Base-by-base conservation (phyloP, 176 grass and related monocot species). In the Areca catechu region DNA sequence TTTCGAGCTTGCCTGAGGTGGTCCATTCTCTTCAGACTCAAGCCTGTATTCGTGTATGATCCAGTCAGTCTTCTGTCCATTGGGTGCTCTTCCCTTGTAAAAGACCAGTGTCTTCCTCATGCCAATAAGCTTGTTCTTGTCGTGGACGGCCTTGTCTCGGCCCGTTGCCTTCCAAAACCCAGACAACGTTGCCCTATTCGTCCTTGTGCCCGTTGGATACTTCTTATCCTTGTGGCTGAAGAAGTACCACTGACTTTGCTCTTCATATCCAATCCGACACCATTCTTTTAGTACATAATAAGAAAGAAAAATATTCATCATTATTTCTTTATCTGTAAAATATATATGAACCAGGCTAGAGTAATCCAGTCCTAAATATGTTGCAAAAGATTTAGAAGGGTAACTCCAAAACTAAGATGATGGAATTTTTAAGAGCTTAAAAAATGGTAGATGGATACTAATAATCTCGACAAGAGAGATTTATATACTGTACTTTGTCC, bases 41-140 rank as follows among this genome's bases (percentile, higher is more conserved):
- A 97, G 93, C 27, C 93, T 79, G 58, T 97, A 97, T 77, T 97
- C 93, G 19, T 97, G 93, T 72, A 97, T 88, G 80, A 97, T 97
- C 93, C 93, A 97, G 15, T 97, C 87, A 1, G 75, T 75, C 70
- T 97, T 97, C 66, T 92, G 78, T 4, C 93, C 93, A 15, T 97
- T 91, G 50, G 93, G 93, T 1, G 93, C 93, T 70, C 93, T 88
- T 19, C 93, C 93, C 63, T 91, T 97, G 72, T 97, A 97, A 63
- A 97, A 97, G 68, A 97, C 93, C 1, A 97, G 87, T 4, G 93
- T 97, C 74, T 97, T 97, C 65, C 93, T 97, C 93, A 92, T 92
- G 70, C 93, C 93, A 19, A 97, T 92, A 58, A 97, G 81, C 21
- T 72, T 79, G 74, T 66, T 85, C 78, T 85, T 97, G 20, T 88